Evolutionary conservation across 2,329 filamentous ascomycete species (phyloP).

Genomic region (Coniosporium tulheliwenetii): DNA sequence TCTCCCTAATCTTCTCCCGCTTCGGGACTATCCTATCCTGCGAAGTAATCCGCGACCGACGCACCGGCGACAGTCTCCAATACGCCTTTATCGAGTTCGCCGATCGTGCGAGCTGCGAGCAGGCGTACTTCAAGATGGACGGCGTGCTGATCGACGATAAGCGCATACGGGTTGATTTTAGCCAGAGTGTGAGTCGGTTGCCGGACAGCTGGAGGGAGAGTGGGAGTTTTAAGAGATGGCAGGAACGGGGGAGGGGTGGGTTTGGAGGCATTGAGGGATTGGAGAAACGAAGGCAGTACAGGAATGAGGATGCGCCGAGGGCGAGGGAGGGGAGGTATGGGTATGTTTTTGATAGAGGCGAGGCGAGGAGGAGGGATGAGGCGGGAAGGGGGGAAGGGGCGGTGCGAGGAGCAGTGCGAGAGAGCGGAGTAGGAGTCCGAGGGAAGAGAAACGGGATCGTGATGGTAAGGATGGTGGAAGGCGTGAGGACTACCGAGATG

Average conservation of each 20-base stretch:
- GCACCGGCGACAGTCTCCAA: slow-evolving; percentile 86
- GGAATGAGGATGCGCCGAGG: slow-evolving; percentile 40
- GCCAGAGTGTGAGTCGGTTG: slow-evolving; percentile 76
- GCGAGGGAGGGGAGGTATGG: slow-evolving; percentile 42
- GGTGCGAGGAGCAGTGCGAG: slow-evolving; percentile 1
- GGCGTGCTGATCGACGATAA: slow-evolving; percentile 93
- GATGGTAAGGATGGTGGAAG: slow-evolving; percentile 5
- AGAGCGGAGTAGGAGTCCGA: slow-evolving; percentile 13
- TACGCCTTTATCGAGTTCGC: slow-evolving; percentile 98
- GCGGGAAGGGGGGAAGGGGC: slow-evolving; percentile 1
- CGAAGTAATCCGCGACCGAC: slow-evolving; percentile 87
- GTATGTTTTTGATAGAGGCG: slow-evolving; percentile 66
- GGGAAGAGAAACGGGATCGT: slow-evolving; percentile 2
- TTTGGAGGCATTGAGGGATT: slow-evolving; percentile 82
- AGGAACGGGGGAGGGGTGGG: slow-evolving; percentile 46
- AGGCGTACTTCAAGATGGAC: slow-evolving; percentile 98
- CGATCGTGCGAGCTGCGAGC: slow-evolving; percentile 81
- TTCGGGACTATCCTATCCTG: slow-evolving; percentile 93
- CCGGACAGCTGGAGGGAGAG: slow-evolving; percentile 79
- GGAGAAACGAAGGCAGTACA: slow-evolving; percentile 83
- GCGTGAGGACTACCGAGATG: slow-evolving; percentile 4
- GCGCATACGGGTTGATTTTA: slow-evolving; percentile 96
- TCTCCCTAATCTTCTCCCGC: slow-evolving; percentile 90
- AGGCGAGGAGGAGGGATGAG: slow-evolving; percentile 7
- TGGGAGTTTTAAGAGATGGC: slow-evolving; percentile 64